Base-by-base conservation (phyloP, 192 early-diverging fungal species). In the Funneliformis geosporum region DNA sequence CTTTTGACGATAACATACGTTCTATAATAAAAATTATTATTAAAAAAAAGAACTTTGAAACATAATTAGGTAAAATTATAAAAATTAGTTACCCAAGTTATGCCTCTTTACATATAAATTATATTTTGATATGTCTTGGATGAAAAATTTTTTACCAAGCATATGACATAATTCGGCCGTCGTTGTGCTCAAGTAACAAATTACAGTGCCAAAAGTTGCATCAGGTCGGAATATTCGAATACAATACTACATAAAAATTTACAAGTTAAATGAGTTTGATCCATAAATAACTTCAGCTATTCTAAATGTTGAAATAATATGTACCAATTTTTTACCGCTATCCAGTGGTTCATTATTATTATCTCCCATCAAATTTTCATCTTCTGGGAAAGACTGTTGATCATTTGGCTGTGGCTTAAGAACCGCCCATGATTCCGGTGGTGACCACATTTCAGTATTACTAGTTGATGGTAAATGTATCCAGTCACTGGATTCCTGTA, bases 191-290 rank as follows among this genome's bases (percentile, higher is more conserved):
- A 94, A 83, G 8, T 86, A 87, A 46, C 90, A 92, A 70, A 89
- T 89, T 39, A 97, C 89, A 0, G 94, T 95, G 18, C 91, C 91
- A 80, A 94, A 96, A 1, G 95, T 95, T 42, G 88, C 87, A 78
- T 96, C 94, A 8, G 88, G 87, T 60, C 92, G 87, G 80, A 94
- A 96, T 11, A 96, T 91, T 28, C 94, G 90, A 76, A 97, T 89
- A 73, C 80, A 84, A 39, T 85, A 91, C 83, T 93, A 39, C 43
- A 18, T 42, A 59, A 74, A 83, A 85, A 33, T 33, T 33, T 33
- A 33, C 0, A 33, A 33, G 33, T 33, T 2, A 33, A 33, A 33
- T 2, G 2, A 33, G 33, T 33, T 33, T 33, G 33, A 33, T 33
- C 33, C 33, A 33, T 33, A 33, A 33, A 33, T 33, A 2, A 2